These are phyloP conservation scores for Trichosporon asahii DNA, from an alignment of 1,284 basidiomycete genomes.

Conservation along the genomic window DNA sequence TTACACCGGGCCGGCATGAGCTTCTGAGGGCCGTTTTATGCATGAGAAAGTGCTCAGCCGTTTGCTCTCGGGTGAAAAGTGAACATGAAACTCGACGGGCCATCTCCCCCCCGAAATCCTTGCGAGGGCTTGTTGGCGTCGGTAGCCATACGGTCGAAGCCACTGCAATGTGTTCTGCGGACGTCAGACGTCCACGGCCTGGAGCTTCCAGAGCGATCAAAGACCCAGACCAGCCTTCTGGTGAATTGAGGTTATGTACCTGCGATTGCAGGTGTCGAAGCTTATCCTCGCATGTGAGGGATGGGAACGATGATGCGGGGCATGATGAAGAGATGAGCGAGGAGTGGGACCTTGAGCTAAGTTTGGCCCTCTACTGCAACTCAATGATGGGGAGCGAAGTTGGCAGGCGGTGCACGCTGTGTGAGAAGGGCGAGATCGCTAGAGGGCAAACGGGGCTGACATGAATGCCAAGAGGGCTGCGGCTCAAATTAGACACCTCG, in stretches of 20 bases:
- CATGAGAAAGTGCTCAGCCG: background rate
- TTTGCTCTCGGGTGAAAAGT: background rate
- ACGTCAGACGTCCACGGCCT: background rate
- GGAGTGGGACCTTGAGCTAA: background rate
- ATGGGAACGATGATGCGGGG: background rate
- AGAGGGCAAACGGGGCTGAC: background rate
- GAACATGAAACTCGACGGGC: background rate
- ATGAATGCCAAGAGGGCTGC: background rate
- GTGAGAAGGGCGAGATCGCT: background rate
- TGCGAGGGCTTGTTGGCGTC: background rate
- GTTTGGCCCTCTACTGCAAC: background rate
- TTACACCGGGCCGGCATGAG: background rate
- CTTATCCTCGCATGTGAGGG: background rate
- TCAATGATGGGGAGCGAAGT: background rate
- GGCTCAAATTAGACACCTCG: conserved; percentile 1
- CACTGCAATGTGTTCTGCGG: background rate
- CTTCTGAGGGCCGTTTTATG: background rate
- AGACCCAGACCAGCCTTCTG: background rate
- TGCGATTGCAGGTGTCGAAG: background rate
- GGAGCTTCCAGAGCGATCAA: background rate
- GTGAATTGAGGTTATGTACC: background rate
- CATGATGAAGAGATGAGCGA: background rate
- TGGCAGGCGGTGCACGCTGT: background rate
- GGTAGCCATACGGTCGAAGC: background rate
- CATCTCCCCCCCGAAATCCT: background rate